Base-by-base conservation (phyloP, 805 yeast species). In the Sugiyamaella floridensis region DNA sequence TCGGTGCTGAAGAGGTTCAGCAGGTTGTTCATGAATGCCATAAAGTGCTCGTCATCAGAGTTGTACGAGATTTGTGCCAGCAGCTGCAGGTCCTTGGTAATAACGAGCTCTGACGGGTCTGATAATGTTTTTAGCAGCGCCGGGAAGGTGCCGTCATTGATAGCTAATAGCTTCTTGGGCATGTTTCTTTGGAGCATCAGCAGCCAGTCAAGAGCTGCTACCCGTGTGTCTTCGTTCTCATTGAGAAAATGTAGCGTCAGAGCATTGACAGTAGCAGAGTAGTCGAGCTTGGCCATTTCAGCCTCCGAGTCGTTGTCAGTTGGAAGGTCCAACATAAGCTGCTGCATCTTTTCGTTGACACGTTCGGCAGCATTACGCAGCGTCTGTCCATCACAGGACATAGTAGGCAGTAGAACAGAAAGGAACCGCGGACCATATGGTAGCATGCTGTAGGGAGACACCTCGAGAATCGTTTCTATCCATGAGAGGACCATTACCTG, bases 131-230 rank as follows among this genome's bases (percentile, higher is more conserved):
- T 84, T 50, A 93, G 73, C 40, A 93, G 72, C 0, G 89, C 87
- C 11, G 86, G 81, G 60, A 89, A 83, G 44, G 89, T 85, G 53
- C 80, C 79, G 49, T 80, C 85, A 53, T 69, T 63, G 40, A 66
- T 60, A 19, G 67, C 65, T 26, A 82, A 64, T 37, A 83, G 73
- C 54, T 79, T 76, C 41, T 72, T 69, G 2, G 86, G 85, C 18
- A 84, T 83, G 58, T 83, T 83, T 26, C 80, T 76, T 63, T 89
- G 92, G 42, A 93, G 74, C 76, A 88, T 80, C 14, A 82, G 81
- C 32, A 93, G 73, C 99, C 99, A 93, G 58, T 90, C 96, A 37
- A 93, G 71, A 20, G 93, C 83, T 0, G 95, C 88, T 34, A 89
- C 76, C 54, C 93, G 77, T 0, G 97, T 86, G 28, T 83, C 81